Base-by-base conservation (phyloP, 129 eudicot genomes). In the Helianthus annuus region DNA sequence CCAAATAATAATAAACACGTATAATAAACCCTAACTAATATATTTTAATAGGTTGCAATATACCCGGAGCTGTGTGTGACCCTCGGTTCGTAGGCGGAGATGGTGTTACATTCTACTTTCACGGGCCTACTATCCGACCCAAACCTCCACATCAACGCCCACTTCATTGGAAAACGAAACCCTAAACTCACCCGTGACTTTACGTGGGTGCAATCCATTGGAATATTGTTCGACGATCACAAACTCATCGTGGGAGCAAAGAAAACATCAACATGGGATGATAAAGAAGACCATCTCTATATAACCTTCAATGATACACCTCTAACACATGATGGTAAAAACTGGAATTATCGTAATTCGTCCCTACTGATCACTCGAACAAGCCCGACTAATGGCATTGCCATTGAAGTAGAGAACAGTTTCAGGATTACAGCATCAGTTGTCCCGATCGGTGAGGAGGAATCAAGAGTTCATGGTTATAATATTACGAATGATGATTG, bases 21-120 rank as follows among this genome's bases (percentile, higher is more conserved):
- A 32, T 4, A 32, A 32, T 32, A 32, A 32, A 32, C 36, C 36
- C 36, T 3, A 32, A 32, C 36, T 32, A 32, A 32, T 32, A 32
- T 32, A 32, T 32, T 32, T 32, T 32, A 32, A 22, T 56, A 83
- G 81, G 73, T 64, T 84, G 88, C 73, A 60, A 81, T 1, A 17
- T n/a, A 1, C 83, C 85, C 0, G 85, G 85, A 52, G 85, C 81
- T 14, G 53, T 84, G 11, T 84, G 89, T 16, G 89, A 81, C 69
- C 89, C 89, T 15, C 76, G 85, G 34, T 84, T 84, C 19, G 76
- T 81, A 3, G 89, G 89, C 7, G 85, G 85, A 19, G 85, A 81
- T 38, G 89, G 89, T 48, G 51, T 73, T 61, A 78, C 85, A 14
- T 84, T 84, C 72, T 81, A 81, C 79, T 84, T 84, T 74, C 89